phyloP scores from a whole-genome alignment of 129 eudicot species.

The Kitagawia praeruptora region DNA sequence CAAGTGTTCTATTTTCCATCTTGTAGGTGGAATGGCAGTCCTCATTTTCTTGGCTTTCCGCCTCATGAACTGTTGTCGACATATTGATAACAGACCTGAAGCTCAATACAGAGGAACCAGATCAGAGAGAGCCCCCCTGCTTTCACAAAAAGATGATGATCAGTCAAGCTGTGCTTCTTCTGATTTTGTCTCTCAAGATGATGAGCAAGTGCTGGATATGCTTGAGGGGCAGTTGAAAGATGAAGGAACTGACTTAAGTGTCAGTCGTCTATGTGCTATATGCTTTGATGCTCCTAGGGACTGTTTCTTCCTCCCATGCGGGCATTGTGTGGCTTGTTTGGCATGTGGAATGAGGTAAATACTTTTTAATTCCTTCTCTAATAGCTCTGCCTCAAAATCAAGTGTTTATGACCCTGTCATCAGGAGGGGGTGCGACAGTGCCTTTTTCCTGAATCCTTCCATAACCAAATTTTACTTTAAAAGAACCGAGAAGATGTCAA shows the following conservation, averaged over 20 bases:
- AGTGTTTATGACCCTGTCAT: too few relatives aligned
- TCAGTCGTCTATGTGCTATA: slow-evolving; percentile 36
- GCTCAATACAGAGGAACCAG: slow-evolving; percentile 16
- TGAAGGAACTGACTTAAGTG: slow-evolving; percentile 14
- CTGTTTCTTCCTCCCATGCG: slow-evolving; percentile 57
- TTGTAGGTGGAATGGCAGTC: slow-evolving; percentile 34
- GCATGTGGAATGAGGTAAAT: slow-evolving; percentile 43
- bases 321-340: slow-evolving; percentile 49
- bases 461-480: background rate
- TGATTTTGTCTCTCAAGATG: slow-evolving; percentile 29
- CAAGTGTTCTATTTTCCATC: background rate
- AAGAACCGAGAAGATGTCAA: background rate
- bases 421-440: too few relatives aligned
- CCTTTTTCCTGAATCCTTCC: background rate
- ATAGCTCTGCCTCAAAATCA: background rate
- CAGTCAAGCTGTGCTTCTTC: slow-evolving; percentile 33
- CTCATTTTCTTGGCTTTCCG: slow-evolving; percentile 23
- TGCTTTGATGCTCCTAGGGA: slow-evolving; percentile 50
- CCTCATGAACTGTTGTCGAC: slow-evolving; percentile 17
- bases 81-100: slow-evolving; percentile 11
- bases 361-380: background rate
- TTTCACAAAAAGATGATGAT: slow-evolving; percentile 35
- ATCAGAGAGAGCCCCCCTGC: slow-evolving; percentile 34
- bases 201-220: slow-evolving; percentile 5
- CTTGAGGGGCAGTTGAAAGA: slow-evolving; percentile 19